Percentiles rank a stretch among this genome's conserved stretches.
Evolutionary conservation across 2,329 filamentous ascomycete genomes (phyloP).

Genomic region (Gaeumannomyces sp.): DNA sequence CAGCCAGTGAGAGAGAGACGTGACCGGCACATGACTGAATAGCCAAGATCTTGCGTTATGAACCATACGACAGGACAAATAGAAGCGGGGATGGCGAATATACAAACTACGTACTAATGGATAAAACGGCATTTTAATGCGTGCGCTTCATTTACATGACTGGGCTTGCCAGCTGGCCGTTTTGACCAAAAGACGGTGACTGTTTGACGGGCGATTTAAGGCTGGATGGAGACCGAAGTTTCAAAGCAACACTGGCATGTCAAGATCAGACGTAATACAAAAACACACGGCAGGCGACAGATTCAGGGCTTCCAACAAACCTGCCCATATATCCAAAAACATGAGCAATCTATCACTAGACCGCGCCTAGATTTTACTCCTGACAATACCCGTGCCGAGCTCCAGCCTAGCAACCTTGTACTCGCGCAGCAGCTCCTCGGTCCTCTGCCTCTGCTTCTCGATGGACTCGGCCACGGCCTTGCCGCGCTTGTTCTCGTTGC

Average conservation of each 20-base stretch:
- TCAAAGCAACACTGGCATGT: too few species aligned
- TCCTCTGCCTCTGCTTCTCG: conserved; percentile 56
- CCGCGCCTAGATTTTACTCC: conserved; percentile 1
- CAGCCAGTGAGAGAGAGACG: not conserved
- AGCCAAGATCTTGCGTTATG: not conserved
- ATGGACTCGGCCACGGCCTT: conserved; percentile 55
- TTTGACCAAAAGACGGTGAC: too few species aligned
- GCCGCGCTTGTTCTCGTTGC: conserved; percentile 71
- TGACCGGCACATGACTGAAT: not conserved
- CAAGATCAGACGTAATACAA: too few species aligned
- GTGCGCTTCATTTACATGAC: not conserved
- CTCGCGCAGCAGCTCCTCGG: conserved; percentile 58
- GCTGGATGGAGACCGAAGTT: too few species aligned
- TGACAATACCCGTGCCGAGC: conserved; percentile 43
- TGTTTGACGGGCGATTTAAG: too few species aligned
- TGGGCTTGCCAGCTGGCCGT: too few species aligned
- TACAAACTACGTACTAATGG: not conserved
- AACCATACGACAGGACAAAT: not conserved
- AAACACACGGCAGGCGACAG: too few species aligned
- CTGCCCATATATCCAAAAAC: not conserved
- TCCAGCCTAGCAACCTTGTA: conserved; percentile 42
- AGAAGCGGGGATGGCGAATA: not conserved
- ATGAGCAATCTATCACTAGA: not conserved
- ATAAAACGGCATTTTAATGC: not conserved
- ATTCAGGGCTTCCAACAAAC: too few species aligned